Evolutionary conservation across 768 basidiomycete genomes (phyloP), one percentile per base, ranked within the genome.

Genomic region (Trametes coccinea): DNA sequence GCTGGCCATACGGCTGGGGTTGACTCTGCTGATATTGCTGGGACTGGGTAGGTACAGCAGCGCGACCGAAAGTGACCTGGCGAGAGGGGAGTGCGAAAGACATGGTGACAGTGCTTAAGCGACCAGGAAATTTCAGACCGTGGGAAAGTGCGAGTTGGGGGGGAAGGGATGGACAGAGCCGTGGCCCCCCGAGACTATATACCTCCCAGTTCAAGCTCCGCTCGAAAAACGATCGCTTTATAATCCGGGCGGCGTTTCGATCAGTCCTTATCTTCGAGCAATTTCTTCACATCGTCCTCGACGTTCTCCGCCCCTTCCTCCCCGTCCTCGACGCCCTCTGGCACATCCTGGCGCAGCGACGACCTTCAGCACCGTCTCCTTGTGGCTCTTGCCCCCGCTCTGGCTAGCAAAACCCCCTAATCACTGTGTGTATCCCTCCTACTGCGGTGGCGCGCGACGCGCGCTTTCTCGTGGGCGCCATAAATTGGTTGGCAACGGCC

Each of bases 21-120:
- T 75, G 76, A 50, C 59, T 63, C 70, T 82, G 81, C 65, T 81
- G 79, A 53, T 81, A 79, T 70, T 78, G 77, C 40, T 70, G 71
- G 33, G 69, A 68, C 67, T 72, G 71, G 11, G 68, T 60, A 9
- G 67, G 67, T 34, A 70, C 67, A 64, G 82, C 84, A 53, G 88
- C 76, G 60, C 90, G 84, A 57, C 86, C 88, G 70, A 92, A 90
- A 55, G 84, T 90, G 66, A 92, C 83, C 69, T 88, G 90, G 69
- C 90, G 89, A 62, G 90, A 84, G 64, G 89, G 89, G 56, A 92
- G 80, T 37, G 87, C 85, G 70, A 87, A 88, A 49, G 82, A 82
- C 81, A 82, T 81, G 55, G 40, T 60, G 61, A 46, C 37, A 48
- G 22, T 46, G 11, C 33, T 44, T 33, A 54, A 37, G 43, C 2